Evolutionary conservation across 2,329 filamentous ascomycete species (phyloP).

Genomic region (Claviceps pusilla): DNA sequence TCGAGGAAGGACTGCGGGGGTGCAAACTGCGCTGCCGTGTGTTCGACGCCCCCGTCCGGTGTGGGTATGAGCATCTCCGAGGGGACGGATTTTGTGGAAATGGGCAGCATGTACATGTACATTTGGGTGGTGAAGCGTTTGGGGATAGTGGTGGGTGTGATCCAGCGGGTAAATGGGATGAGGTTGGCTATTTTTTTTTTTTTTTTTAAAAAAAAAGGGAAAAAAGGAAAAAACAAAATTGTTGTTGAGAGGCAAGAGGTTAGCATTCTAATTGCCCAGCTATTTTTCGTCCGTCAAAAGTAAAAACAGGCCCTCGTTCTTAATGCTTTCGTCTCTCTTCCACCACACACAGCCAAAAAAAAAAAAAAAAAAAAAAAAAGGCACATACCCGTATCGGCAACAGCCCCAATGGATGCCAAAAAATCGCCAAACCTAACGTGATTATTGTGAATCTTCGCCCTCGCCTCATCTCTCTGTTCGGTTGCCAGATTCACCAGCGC

Average conservation of each 20-base stretch:
- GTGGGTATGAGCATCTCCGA: slow-evolving; percentile 46
- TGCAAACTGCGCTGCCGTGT: slow-evolving; percentile 66
- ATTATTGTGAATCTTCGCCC: slow-evolving; percentile 53
- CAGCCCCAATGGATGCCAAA: slow-evolving; percentile 37
- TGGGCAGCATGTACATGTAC: slow-evolving; percentile 82
- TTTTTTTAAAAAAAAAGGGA: neutral
- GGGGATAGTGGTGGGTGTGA: slow-evolving; percentile 59
- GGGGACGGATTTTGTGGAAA: slow-evolving; percentile 22
- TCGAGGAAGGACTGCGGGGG: slow-evolving; percentile 54
- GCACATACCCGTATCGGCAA: slow-evolving; percentile 47
- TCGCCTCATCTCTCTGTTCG: slow-evolving; percentile 46
- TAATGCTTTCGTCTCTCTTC: no score
- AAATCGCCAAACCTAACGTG: slow-evolving; percentile 54
- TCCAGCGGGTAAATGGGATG: slow-evolving; percentile 78
- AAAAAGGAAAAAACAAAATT: neutral
- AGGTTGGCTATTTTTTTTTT: slow-evolving; percentile 36
- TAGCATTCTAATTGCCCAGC: no score
- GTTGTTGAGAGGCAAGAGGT: no score
- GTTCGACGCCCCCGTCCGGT: slow-evolving; percentile 52
- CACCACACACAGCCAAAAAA: neutral
- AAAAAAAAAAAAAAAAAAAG: neutral
- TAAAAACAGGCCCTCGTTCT: no score
- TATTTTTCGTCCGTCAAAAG: no score
- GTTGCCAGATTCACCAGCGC: slow-evolving; percentile 46
- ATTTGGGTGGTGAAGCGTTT: slow-evolving; percentile 89